phyloP scores from a whole-genome alignment of 192 early-diverging fungal genomes.

The Gaertneriomyces semiglobifer region DNA sequence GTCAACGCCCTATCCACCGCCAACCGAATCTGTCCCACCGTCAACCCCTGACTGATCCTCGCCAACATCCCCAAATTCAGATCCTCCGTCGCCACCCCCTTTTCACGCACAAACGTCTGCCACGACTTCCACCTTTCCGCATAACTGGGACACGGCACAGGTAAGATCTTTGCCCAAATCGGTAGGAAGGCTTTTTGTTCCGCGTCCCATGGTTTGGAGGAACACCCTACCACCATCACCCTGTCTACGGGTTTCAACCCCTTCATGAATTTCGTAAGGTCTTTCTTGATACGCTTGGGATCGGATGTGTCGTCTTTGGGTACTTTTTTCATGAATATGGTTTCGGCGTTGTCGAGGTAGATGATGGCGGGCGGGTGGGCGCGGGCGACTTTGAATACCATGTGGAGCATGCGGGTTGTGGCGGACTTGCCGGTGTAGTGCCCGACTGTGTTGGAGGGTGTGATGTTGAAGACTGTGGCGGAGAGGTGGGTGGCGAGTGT shows the following conservation, averaged over 20 bases:
- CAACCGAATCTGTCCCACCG: conserved; percentile 42
- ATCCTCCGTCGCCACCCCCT: conserved; percentile 16
- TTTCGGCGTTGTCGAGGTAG: conserved; percentile 57
- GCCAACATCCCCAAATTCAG: conserved; percentile 49
- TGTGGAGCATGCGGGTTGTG: conserved; percentile 57
- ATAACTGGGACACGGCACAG: conserved; percentile 50
- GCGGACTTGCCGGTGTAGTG: conserved; percentile 56
- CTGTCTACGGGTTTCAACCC: conserved; percentile 45
- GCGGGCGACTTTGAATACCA: conserved; percentile 65
- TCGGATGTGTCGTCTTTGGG: conserved; percentile 62
- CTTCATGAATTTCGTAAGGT: conserved; percentile 55
- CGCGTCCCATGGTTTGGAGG: conserved; percentile 58
- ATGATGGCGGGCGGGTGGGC: conserved; percentile 55
- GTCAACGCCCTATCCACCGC: conserved; percentile 44
- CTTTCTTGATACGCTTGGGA: conserved; percentile 63
- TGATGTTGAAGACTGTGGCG: conserved; percentile 55
- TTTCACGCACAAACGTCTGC: conserved; percentile 41
- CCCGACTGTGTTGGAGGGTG: conserved; percentile 55
- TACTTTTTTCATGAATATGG: conserved; percentile 63
- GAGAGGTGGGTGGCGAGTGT: conserved; percentile 54
- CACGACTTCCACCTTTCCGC: conserved; percentile 39
- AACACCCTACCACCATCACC: conserved; percentile 50
- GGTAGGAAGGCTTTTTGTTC: conserved; percentile 51
- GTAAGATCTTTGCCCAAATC: conserved; percentile 42
- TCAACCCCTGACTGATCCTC: conserved; percentile 44